These are phyloP conservation scores for Bidens hawaiensis DNA, from an alignment of 140 eudicot species.

Conservation along the genomic window DNA sequence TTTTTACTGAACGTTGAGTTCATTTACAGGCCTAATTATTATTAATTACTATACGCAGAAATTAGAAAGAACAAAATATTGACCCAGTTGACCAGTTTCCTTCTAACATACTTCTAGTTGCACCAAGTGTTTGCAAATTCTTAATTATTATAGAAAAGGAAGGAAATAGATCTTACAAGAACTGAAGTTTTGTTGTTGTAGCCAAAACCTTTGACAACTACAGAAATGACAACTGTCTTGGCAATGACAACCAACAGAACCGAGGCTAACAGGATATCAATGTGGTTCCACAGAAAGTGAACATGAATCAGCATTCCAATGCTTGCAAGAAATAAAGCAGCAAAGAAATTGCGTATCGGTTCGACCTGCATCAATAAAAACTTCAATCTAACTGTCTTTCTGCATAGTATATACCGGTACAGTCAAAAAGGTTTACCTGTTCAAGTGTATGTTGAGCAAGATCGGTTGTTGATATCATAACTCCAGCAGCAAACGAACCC, in stretches of 20 bases:
- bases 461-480: slow-evolving; percentile 98
- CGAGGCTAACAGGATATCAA: slow-evolving; percentile 87
- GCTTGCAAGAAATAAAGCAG: slow-evolving; percentile 96
- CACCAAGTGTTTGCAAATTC: not conserved
- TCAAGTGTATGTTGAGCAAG: slow-evolving; percentile 98
- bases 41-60: no score
- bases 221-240: slow-evolving; percentile 67
- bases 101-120: not conserved
- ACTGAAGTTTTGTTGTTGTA: slow-evolving; percentile 88
- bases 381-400: slow-evolving; percentile 8
- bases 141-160: not conserved
- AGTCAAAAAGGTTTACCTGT: slow-evolving; percentile 42
- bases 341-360: slow-evolving; percentile 97
- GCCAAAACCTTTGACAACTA: slow-evolving; percentile 86
- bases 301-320: slow-evolving; percentile 99
- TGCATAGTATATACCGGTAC: slow-evolving; percentile 7
- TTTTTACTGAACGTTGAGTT: no score
- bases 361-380: slow-evolving; percentile 64
- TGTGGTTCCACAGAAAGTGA: slow-evolving; percentile 95
- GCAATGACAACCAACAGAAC: slow-evolving; percentile 77
- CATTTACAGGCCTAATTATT: no score
- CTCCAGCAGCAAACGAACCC: slow-evolving; percentile 99
- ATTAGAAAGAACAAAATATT: no score
- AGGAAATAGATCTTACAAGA: slow-evolving; percentile 56
- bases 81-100: slow-evolving; percentile 1